phyloP scores from a whole-genome alignment of 2,329 filamentous ascomycete species.

The Paracoccidioides lutzii region DNA sequence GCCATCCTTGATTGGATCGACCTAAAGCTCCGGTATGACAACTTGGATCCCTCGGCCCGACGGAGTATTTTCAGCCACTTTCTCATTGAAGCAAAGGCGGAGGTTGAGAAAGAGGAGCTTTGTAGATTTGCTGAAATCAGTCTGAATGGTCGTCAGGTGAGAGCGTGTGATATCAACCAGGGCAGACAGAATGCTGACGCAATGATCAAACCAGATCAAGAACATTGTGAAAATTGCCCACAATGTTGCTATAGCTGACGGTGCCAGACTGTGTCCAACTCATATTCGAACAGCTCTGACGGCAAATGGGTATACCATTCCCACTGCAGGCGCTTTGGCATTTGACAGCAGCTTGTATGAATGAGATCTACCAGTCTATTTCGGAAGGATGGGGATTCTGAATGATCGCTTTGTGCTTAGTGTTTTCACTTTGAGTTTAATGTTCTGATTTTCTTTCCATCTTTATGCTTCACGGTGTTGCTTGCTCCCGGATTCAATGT shows the following conservation, averaged over 20 bases:
- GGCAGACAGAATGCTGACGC: neutral
- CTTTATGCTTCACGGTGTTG: too few relatives aligned
- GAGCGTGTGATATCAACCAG: neutral
- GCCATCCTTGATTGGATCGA: neutral
- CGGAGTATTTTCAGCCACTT: neutral
- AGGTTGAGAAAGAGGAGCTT: neutral
- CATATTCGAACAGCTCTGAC: neutral
- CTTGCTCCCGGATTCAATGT: too few relatives aligned
- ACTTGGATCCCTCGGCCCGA: neutral
- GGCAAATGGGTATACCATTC: neutral
- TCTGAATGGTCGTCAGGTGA: slow-evolving; percentile 1
- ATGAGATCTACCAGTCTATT: too few relatives aligned
- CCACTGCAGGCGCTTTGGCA: neutral
- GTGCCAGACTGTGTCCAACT: neutral
- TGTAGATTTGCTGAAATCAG: neutral
- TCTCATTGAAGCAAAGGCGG: neutral
- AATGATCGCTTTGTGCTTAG: too few relatives aligned
- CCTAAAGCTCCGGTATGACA: neutral
- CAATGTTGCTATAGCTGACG: neutral
- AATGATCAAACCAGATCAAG: neutral
- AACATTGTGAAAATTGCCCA: neutral
- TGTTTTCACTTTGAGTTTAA: too few relatives aligned
- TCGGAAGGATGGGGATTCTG: too few relatives aligned
- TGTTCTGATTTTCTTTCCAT: too few relatives aligned
- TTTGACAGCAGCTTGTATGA: neutral